phyloP scores from a whole-genome alignment of 1,139 yeast species.

The Magnusiomyces sp. region DNA sequence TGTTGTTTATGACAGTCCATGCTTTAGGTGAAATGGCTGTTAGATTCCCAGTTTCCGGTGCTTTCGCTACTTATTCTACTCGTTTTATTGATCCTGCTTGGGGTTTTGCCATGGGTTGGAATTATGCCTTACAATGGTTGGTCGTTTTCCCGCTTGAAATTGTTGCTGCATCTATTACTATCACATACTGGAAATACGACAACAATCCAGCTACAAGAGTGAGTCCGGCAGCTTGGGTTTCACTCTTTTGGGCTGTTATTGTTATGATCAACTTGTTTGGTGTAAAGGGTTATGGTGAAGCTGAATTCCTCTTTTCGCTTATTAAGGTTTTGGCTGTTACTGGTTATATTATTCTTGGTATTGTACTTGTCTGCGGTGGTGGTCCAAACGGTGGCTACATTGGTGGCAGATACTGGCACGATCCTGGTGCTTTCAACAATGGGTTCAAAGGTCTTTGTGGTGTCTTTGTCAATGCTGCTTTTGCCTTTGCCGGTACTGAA shows the following conservation, averaged over 20 bases:
- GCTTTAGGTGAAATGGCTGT: constrained; percentile 56
- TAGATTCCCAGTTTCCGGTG: constrained; percentile 54
- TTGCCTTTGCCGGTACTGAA: constrained; percentile 78
- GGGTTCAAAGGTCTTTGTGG: constrained; percentile 74
- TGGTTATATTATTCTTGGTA: constrained; percentile 56
- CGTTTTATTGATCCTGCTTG: constrained; percentile 56
- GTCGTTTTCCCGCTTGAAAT: constrained; percentile 66
- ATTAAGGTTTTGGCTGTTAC: constrained; percentile 53
- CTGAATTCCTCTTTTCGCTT: constrained; percentile 53
- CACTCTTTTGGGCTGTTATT: constrained; percentile 53
- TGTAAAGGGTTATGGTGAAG: constrained; percentile 67
- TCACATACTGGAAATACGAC: constrained; percentile 50
- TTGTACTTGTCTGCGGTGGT: constrained; percentile 55
- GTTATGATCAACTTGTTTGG: constrained; percentile 56
- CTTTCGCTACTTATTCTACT: constrained; percentile 46
- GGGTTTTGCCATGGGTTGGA: constrained; percentile 80
- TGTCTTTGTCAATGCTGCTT: constrained; percentile 76
- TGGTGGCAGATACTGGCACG: constrained; percentile 56
- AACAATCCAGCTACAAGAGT: constrained; percentile 44
- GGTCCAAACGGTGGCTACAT: constrained; percentile 51
- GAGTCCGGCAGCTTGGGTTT: constrained; percentile 53
- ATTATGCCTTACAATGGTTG: constrained; percentile 70
- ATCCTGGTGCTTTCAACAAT: constrained; percentile 56
- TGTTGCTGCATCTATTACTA: constrained; percentile 66
- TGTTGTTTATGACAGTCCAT: constrained; percentile 46